Evolutionary conservation across 2,329 filamentous ascomycete species (phyloP).

Genomic region (Trichoderma afroharzianum): DNA sequence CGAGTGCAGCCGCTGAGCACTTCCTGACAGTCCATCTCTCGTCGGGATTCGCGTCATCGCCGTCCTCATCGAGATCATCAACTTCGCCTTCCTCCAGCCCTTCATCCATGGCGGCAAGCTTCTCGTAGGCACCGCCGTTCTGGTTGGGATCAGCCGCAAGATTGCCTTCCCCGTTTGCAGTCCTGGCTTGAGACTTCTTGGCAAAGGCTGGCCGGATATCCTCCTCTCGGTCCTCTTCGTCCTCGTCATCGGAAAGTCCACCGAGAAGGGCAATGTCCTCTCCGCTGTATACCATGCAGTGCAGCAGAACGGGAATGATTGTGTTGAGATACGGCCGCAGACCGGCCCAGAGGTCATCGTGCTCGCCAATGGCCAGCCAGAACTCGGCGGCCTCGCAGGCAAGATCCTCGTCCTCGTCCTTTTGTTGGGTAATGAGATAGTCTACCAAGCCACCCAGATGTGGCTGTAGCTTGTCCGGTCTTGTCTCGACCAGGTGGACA

Average conservation of each 20-base stretch:
- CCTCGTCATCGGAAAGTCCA: conserved; percentile 82
- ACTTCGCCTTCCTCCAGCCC: conserved; percentile 87
- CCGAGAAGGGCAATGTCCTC: conserved; percentile 87
- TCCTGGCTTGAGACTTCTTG: conserved; percentile 59
- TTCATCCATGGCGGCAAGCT: conserved; percentile 60
- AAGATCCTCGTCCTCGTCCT: conserved; percentile 81
- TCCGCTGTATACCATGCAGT: conserved; percentile 94
- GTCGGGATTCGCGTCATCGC: conserved; percentile 79
- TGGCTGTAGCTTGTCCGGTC: conserved; percentile 84
- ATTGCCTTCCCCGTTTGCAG: conserved; percentile 50
- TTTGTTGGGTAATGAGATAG: conserved; percentile 89
- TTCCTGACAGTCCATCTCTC: conserved; percentile 94
- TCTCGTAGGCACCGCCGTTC: conserved; percentile 54
- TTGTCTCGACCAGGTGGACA: conserved; percentile 84
- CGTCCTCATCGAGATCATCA: conserved; percentile 69
- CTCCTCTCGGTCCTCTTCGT: conserved; percentile 82
- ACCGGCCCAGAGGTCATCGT: conserved; percentile 71
- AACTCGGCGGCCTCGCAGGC: conserved; percentile 96
- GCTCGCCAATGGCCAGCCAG: conserved; percentile 91
- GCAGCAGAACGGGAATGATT: conserved; percentile 85
- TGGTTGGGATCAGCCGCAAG: conserved; percentile 49
- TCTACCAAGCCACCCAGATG: conserved; percentile 85
- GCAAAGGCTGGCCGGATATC: conserved; percentile 94
- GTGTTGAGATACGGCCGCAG: conserved; percentile 75
- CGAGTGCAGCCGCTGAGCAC: conserved; percentile 91